Base-by-base conservation (phyloP, 108 stramenopile genomes). In the Fragilariopsis cylindrus region DNA sequence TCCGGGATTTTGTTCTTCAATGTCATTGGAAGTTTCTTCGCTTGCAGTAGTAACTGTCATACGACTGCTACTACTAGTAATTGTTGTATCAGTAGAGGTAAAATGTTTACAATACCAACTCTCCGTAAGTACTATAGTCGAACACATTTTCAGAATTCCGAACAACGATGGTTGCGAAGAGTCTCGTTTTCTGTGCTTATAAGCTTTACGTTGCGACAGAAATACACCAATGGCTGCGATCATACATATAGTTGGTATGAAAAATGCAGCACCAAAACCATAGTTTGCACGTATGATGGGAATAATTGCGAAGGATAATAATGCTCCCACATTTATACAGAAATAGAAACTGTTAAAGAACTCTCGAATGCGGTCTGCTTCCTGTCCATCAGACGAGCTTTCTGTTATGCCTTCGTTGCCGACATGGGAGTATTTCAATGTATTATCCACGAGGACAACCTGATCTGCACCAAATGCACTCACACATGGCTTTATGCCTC, bases 401-500 rank as follows among this genome's bases (percentile, higher is more conserved):
- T 57, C 13, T 45, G 46, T 19, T 21, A 8, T 15, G 42, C 71
- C 40, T 58, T 42, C 39, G 39, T 19, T n/a, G 41, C 43, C 7
- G 15, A 57, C 43, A 21, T 18, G 11, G 11, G 39, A 62, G 7
- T 18, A 5, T 54, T 12, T 9, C 67, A 52, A 19, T 60, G 41
- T 63, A 30, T 21, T 18, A 15, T 44, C 12, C 4, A 13, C n/a
- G 60, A 65, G 45, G 19, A 48, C 69, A 3, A 86, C 73, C 73
- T 91, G 90, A 75, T 88, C 86, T 4, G 90, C 90, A 53, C 90
- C 90, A 76, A 91, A 91, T 21, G 82, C 70, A 15, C 77, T 76
- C 30, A 91, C 90, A 69, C 90, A 91, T 46, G 90, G 90, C 66
- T 91, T 91, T 84, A 91, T 91, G 41, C 90, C 90, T n/a, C 90